A percentile compares a stretch with the other conserved stretches of the same genome.
These are phyloP conservation scores for Lomentospora prolificans DNA, from an alignment of 2,329 filamentous ascomycete genomes.

Conservation along the genomic window DNA sequence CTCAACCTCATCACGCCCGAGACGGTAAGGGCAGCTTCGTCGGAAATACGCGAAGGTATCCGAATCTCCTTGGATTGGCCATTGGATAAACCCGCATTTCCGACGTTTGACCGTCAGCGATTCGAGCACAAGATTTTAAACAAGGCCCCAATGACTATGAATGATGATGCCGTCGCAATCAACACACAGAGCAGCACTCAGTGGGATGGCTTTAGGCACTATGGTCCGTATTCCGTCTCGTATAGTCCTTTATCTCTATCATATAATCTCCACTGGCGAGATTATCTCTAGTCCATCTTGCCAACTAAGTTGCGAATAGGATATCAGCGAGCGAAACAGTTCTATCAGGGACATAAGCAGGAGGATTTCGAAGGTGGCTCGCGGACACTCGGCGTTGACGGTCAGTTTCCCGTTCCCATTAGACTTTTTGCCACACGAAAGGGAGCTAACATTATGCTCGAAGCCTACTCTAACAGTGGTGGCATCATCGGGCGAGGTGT, in stretches of 20 bases:
- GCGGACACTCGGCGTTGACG: not conserved
- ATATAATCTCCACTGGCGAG: not conserved
- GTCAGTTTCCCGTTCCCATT: not conserved
- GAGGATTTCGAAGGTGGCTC: not conserved
- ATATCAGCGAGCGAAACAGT: not conserved
- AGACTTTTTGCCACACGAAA: not conserved
- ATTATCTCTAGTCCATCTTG: not conserved
- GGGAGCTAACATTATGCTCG: not conserved
- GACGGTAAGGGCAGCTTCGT: conserved; percentile 9
- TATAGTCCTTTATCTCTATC: not conserved
- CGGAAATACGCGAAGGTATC: conserved; percentile 10
- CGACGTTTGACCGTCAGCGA: not conserved
- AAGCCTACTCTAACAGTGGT: conserved; percentile 22
- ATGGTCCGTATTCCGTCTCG: not conserved
- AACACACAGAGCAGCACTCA: not conserved
- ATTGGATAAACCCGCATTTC: not conserved
- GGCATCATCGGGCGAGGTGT: conserved; percentile 41
- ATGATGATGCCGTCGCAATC: not conserved
- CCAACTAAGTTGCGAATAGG: not conserved
- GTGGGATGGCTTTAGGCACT: not conserved
- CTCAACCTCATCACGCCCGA: conserved; percentile 39
- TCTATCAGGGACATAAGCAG: not conserved
- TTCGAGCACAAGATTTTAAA: not conserved
- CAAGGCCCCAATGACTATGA: not conserved
- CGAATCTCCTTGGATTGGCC: not conserved